Evolutionary conservation across 768 basidiomycete species (phyloP).

Genomic region (Hydnum rufescens): DNA sequence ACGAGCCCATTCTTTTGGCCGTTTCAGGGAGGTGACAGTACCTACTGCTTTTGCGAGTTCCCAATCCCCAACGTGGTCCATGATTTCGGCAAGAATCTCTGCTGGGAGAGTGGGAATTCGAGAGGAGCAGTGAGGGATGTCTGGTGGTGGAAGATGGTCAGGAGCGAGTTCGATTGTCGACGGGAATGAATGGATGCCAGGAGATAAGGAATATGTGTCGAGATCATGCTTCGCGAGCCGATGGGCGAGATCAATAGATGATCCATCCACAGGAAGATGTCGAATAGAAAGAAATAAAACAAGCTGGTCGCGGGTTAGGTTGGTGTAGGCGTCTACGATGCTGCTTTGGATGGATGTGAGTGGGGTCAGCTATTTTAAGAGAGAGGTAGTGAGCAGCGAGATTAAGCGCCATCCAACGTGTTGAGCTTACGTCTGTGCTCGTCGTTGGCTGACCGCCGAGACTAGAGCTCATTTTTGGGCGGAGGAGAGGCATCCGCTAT

Average conservation of each 20-base stretch:
- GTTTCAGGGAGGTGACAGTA: slow-evolving; percentile 45
- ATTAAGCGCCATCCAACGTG: too few relatives aligned
- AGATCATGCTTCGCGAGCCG: slow-evolving; percentile 58
- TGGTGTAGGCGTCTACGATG: slow-evolving; percentile 3
- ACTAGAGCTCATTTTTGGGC: too few relatives aligned
- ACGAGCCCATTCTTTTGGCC: slow-evolving; percentile 47
- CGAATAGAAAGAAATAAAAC: slow-evolving; percentile 2
- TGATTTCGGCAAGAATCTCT: slow-evolving; percentile 55
- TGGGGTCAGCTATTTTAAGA: background rate
- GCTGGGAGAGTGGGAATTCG: slow-evolving; percentile 33
- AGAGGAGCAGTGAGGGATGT: slow-evolving; percentile 13
- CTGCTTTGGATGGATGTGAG: background rate
- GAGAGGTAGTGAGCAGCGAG: background rate
- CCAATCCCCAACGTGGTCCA: slow-evolving; percentile 70
- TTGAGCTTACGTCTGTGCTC: too few relatives aligned
- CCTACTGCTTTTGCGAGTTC: slow-evolving; percentile 62
- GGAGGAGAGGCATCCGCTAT: too few relatives aligned
- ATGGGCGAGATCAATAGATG: slow-evolving; percentile 34
- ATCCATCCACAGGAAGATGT: background rate
- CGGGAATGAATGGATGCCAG: slow-evolving; percentile 3
- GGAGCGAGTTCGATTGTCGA: slow-evolving; percentile 3
- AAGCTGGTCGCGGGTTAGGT: slow-evolving; percentile 1
- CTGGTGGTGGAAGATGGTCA: slow-evolving; percentile 1
- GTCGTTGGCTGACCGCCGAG: too few relatives aligned
- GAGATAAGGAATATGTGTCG: slow-evolving; percentile 33